Base-by-base conservation (phyloP, 257 asterid genomes). In the Cynanchum wilfordii region DNA sequence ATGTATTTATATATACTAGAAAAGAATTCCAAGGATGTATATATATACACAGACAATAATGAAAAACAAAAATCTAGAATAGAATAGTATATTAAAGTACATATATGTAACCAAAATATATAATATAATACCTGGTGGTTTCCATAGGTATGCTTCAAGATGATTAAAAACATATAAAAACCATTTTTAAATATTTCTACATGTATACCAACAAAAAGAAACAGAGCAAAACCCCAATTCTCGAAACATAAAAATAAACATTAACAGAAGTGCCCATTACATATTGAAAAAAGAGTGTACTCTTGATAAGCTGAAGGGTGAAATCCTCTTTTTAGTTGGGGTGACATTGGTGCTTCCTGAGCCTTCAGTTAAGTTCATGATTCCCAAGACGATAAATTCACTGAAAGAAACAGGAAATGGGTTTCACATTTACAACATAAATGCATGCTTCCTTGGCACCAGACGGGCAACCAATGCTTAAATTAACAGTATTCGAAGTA, bases 321-420 rank as follows among this genome's bases (percentile, higher is more conserved):
- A 84, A 22, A 12, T 63, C 77, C 88, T 79, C 73, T 79, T 86
- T 63, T 62, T 77, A 52, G 76, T 62, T 24, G 86, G 78, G 25
- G 51, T 73, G 69, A 40, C 75, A 47, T 52, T 66, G 70, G 11
- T 77, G 74, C 76, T 77, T 66, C 78, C 27, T 62, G 72, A 64
- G 40, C 79, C 69, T 30, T 76, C 89, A 69, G 75, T 84, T 50
- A 77, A 87, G 66, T 74, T 86, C 96, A 84, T 87, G 50, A n/a
- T 47, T 0, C 15, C 17, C 62, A 69, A 72, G 36, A 10, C 56
- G 15, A 60, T 59, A 27, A 71, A 58, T 72, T 59, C 17, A 38
- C 36, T 29, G 51, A 22, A 17, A 59, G 38, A 25, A 40, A 15
- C 0, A 19, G 50, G 33, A 72, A 47, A 72, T 59, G 62, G 76